Base-by-base conservation (phyloP, 2,329 filamentous ascomycete genomes). In the Blastomyces silverae region DNA sequence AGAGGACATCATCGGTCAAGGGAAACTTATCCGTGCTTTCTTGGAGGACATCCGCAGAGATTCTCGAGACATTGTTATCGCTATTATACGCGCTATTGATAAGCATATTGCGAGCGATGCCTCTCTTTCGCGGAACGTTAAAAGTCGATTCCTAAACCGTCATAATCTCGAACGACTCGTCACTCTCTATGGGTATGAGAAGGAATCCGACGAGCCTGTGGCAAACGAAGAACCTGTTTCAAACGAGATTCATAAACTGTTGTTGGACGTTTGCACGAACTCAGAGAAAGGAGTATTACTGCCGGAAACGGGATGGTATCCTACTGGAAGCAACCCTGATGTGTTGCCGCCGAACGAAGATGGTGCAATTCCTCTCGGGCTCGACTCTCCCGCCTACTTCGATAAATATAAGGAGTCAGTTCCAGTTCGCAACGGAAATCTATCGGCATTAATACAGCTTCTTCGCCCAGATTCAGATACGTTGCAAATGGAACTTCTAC, bases 401-500 rank as follows among this genome's bases (percentile, higher is more conserved):
- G 85, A 89, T 69, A 87, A 84, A 67, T 90, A 86, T 71, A 81
- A 80, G 53, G 80, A 85, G 13, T 83, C 87, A 1, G 80, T 92
- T 7, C 88, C 89, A 20, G 86, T 97, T 4, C 87, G 89, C 65
- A 97, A 97, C 73, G 84, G 86, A 42, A 87, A 87, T 0, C 79
- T 99, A 2, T 88, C 91, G 17, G 87, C 91, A 46, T 91, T 97
- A 68, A 82, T 90, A 1, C 87, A 90, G 68, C 88, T 83, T 55
- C 82, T 99, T 63, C 87, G 90, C 7, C 93, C 94, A 7, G 93
- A 95, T 82, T 88, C 90, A 39, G 92, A 87, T 76, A 82, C 85
- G 44, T 85, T 89, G 66, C 92, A 99, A 73, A 89, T 88, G 70
- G 89, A 96, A 70, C 83, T 99, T 11, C 78, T 96, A 1, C 79